Conservation (phyloP, 1,139 yeast species). For the Geotrichum europaeum region DNA sequence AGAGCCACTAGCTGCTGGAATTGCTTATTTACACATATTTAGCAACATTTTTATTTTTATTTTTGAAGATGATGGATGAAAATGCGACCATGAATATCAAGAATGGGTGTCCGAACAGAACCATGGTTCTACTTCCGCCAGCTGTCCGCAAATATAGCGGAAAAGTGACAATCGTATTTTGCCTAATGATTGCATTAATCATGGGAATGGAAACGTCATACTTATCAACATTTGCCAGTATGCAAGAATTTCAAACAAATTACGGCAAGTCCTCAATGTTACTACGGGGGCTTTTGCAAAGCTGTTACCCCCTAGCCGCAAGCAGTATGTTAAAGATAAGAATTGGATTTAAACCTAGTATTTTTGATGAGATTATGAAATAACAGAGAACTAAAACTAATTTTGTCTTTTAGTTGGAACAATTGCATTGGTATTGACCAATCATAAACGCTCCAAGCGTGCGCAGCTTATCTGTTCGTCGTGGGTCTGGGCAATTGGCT, state of each 20-base stretch:
- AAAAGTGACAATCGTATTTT: slow-evolving; percentile 41
- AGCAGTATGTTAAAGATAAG: slow-evolving; percentile 25
- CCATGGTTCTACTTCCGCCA: slow-evolving; percentile 1
- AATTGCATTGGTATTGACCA: neutral
- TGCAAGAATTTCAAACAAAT: slow-evolving; percentile 38
- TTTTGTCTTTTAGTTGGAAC: slow-evolving; percentile 16
- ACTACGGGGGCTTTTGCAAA: slow-evolving; percentile 40
- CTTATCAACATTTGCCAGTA: slow-evolving; percentile 54
- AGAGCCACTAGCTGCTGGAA: neutral
- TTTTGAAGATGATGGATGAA: neutral
- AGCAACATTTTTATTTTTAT: neutral
- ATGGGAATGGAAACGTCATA: slow-evolving; percentile 68
- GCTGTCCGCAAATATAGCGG: slow-evolving; percentile 38
- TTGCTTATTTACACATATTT: neutral
- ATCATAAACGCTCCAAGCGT: slow-evolving; percentile 1
- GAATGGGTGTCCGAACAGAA: slow-evolving; percentile 31
- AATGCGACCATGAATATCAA: neutral
- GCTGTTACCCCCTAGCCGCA: slow-evolving; percentile 42
- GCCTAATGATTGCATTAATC: slow-evolving; percentile 45
- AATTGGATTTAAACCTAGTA: slow-evolving; percentile 17
- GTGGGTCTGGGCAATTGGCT: slow-evolving; percentile 10
- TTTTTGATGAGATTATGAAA: slow-evolving; percentile 15
- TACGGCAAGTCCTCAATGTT: slow-evolving; percentile 43
- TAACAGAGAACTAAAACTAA: slow-evolving; percentile 12
- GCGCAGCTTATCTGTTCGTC: neutral